Percentiles rank a stretch among this genome's conserved stretches.
These are phyloP conservation scores for Enterocytospora artemiae DNA, from an alignment of 371 early-diverging fungal species.

Conservation along the genomic window DNA sequence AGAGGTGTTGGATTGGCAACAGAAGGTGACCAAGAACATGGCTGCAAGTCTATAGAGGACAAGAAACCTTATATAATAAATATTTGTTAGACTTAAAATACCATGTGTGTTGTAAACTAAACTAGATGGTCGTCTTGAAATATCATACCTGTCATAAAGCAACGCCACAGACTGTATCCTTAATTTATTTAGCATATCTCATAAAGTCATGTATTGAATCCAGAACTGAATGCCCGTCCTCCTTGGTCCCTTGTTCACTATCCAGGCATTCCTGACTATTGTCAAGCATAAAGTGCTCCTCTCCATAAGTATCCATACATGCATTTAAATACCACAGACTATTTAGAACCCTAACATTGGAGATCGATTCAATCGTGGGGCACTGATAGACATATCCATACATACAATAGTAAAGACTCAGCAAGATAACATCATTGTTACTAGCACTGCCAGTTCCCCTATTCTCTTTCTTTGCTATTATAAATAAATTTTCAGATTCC, in stretches of 20 bases:
- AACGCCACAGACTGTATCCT: background rate
- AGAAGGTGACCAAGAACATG: background rate
- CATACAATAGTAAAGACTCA: conserved; percentile 40
- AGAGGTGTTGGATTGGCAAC: background rate
- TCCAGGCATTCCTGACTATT: background rate
- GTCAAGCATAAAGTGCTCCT: conserved; percentile 16
- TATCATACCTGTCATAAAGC: background rate
- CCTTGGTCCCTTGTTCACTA: background rate
- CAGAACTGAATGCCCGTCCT: background rate
- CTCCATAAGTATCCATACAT: conserved; percentile 23
- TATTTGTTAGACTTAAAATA: background rate
- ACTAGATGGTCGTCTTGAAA: background rate
- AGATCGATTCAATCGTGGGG: conserved; percentile 29
- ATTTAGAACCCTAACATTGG: conserved; percentile 17
- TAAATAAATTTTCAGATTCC: conserved; percentile 24
- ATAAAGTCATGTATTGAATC: conserved; percentile 26
- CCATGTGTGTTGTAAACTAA: background rate
- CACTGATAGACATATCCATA: conserved; percentile 43
- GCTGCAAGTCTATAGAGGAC: background rate
- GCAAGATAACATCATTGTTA: background rate
- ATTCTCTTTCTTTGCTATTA: conserved; percentile 31
- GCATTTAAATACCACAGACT: conserved; percentile 29
- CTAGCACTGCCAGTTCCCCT: background rate
- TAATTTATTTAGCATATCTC: conserved; percentile 4
- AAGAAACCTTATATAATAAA: background rate